phyloP scores from a whole-genome alignment of 2,329 filamentous ascomycete genomes.

The Didymella sp. region DNA sequence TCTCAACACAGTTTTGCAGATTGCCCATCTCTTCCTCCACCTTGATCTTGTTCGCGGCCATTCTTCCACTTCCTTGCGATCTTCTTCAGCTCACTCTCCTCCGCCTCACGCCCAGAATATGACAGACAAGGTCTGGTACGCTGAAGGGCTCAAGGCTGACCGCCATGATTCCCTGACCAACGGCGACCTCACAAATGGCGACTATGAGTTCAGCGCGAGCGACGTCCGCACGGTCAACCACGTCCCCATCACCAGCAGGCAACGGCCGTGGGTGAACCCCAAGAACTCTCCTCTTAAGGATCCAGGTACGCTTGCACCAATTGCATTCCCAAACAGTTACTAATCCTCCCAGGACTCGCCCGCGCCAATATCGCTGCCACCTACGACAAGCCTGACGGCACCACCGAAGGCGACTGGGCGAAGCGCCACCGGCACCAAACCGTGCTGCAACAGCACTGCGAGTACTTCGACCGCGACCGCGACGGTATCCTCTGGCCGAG shows the following conservation, averaged over 20 bases:
- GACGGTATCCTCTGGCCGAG: slow-evolving; percentile 62
- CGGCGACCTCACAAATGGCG: slow-evolving; percentile 9
- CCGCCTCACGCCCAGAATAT: not conserved
- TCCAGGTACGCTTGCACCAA: not conserved
- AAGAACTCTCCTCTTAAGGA: slow-evolving; percentile 19
- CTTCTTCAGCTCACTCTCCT: not conserved
- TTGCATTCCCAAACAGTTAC: not conserved
- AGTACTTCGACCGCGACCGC: slow-evolving; percentile 60
- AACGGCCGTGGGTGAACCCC: slow-evolving; percentile 16
- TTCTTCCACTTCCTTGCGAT: no score
- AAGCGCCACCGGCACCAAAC: slow-evolving; percentile 51
- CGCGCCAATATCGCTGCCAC: slow-evolving; percentile 54
- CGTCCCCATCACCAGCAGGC: slow-evolving; percentile 17
- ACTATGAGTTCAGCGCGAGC: slow-evolving; percentile 2
- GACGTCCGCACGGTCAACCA: slow-evolving; percentile 13
- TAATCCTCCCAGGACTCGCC: slow-evolving; percentile 44
- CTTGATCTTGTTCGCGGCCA: not conserved
- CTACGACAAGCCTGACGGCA: slow-evolving; percentile 52
- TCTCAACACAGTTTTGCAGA: not conserved
- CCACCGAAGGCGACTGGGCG: slow-evolving; percentile 49
- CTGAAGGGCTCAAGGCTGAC: not conserved
- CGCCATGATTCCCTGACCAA: slow-evolving; percentile 5
- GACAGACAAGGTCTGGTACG: slow-evolving; percentile 14
- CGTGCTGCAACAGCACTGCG: slow-evolving; percentile 61
- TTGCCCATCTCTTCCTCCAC: not conserved